Evolutionary conservation across 495 filamentous ascomycete species (phyloP), one percentile per base, ranked within the genome.

Genomic region (Lophiotrema nucula): DNA sequence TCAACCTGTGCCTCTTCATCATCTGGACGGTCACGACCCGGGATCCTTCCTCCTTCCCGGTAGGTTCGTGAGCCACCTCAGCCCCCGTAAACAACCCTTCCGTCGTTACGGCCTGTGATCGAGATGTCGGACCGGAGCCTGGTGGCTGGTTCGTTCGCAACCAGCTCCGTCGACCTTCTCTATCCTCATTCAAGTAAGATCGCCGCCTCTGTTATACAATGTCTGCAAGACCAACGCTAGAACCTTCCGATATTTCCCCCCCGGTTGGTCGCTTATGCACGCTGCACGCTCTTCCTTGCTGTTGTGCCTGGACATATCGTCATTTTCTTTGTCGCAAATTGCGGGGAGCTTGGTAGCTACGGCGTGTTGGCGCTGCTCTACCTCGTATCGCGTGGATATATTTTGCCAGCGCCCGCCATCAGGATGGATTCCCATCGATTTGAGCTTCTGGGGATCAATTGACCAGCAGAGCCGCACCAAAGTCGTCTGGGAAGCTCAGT

Each of bases 191-290:
- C 10, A 18, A 21, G 39, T 18, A 43, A 43, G 6, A 43, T 43
- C 39, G 39, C 19, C 39, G 19, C 39, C 10, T 11, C 6, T 8
- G 10, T 43, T 11, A 43, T 21, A 18, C 10, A 12, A 43, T 21
- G 6, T 21, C 8, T 13, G 11, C 39, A 43, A 8, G 10, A 6
- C 18, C 11, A 43, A 11, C 18, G 4, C 11, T 26, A 27, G 18
- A 13, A 53, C 38, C 19, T 25, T 18, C 47, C 46, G 46, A 54
- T 38, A 51, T 37, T 64, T 44, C 8, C 26, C 27, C 47, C 58
- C 46, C 10, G 44, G 8, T 49, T 37, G 10, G 19, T 60, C 61
- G 61, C 48, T 54, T 59, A 64, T 59, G 61, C 61, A 59, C 10
- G 21, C 38, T 53, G 49, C 42, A 31, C 38, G 12, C 27, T 38